Evolutionary conservation across 768 basidiomycete species (phyloP).

Genomic region (Mycena capillaripes): DNA sequence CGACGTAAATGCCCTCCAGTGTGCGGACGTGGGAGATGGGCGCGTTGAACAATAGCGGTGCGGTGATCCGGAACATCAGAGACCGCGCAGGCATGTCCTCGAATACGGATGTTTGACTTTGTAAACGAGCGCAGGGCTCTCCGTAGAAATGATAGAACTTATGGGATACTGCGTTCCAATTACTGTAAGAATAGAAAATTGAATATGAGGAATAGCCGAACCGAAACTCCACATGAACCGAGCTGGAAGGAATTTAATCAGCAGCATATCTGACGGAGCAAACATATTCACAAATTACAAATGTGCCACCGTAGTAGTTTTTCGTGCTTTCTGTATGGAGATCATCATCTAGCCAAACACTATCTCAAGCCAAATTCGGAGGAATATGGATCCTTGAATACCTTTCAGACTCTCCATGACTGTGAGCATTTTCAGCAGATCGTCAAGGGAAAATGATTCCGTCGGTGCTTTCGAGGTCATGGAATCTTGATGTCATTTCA

Average conservation of each 20-base stretch:
- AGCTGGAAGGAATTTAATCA: neutral
- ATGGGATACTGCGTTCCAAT: neutral
- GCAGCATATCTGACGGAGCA: neutral
- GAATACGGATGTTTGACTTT: conserved; percentile 7
- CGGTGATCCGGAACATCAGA: neutral
- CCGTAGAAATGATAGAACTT: conserved; percentile 27
- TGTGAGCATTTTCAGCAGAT: conserved; percentile 16
- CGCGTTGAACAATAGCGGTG: conserved; percentile 13
- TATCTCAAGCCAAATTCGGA: no score
- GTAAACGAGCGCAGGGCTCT: conserved; percentile 13
- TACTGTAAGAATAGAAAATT: neutral
- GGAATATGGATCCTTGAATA: neutral
- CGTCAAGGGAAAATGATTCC: neutral
- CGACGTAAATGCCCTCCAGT: conserved; percentile 12
- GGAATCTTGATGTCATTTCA: conserved; percentile 4
- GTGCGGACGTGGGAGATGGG: neutral
- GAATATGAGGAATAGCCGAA: neutral
- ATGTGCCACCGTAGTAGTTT: neutral
- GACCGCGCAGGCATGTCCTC: conserved; percentile 4
- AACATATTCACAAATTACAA: conserved; percentile 11
- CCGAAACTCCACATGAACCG: conserved; percentile 15
- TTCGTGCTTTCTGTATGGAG: neutral
- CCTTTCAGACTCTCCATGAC: conserved; percentile 17
- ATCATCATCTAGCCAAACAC: neutral
- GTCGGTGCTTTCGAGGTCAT: neutral